Conservation (phyloP, 2,329 filamentous ascomycete species). For the Hypoxylon sp. region DNA sequence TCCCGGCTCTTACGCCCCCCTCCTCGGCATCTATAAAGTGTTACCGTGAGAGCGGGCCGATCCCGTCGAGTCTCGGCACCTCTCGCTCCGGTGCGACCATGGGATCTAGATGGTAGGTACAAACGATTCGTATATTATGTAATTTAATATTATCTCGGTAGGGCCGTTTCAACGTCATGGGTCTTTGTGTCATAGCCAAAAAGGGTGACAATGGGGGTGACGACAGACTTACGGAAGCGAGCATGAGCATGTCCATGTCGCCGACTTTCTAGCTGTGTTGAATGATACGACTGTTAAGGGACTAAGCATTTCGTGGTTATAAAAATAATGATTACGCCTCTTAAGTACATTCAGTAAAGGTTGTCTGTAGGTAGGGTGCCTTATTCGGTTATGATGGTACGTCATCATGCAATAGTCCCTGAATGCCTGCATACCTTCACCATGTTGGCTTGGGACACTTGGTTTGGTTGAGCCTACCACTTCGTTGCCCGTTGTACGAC, state of each 20-base stretch:
- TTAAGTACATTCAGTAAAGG: background rate
- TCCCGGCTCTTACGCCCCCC: background rate
- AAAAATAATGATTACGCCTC: background rate
- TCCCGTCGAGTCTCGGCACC: constrained; percentile 12
- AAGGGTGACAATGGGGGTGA: background rate
- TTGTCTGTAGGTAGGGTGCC: background rate
- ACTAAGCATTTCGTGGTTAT: background rate
- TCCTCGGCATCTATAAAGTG: constrained; percentile 12
- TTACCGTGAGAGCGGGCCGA: constrained; percentile 11
- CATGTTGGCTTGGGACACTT: constrained; percentile 8
- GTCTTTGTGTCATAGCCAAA: background rate
- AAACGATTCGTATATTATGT: constrained; percentile 7
- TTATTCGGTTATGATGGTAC: background rate
- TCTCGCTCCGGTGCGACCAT: constrained; percentile 16
- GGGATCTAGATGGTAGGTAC: constrained; percentile 22
- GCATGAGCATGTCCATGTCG: background rate
- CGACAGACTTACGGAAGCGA: background rate
- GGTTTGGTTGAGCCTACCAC: constrained; percentile 5
- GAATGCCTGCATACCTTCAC: background rate
- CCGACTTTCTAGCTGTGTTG: background rate
- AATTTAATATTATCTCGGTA: constrained; percentile 3
- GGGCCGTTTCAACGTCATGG: background rate
- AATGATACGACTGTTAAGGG: background rate
- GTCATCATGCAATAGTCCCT: constrained; percentile 4
- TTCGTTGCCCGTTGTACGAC: background rate